These are phyloP conservation scores for Cytospora mali DNA, from an alignment of 2,329 filamentous ascomycete genomes.

Conservation along the genomic window DNA sequence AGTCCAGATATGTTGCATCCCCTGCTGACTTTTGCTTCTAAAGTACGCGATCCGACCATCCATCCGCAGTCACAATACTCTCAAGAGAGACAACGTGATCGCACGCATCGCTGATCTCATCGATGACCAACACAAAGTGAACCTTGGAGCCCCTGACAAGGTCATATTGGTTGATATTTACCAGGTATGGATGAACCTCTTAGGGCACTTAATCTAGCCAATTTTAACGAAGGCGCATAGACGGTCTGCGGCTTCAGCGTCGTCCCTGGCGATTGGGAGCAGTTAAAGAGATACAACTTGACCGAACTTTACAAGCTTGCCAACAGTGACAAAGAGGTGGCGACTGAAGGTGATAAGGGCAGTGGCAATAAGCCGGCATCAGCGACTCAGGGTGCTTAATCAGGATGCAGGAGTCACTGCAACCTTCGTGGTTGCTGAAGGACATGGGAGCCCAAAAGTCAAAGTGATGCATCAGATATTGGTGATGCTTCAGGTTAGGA, in stretches of 20 bases:
- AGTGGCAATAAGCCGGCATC: background rate
- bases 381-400: background rate
- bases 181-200: constrained; percentile 55
- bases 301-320: constrained; percentile 66
- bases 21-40: constrained; percentile 3
- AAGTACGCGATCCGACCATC: constrained; percentile 86
- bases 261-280: constrained; percentile 73
- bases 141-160: constrained; percentile 76
- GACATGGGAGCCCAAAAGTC: background rate
- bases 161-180: constrained; percentile 80
- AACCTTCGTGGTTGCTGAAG: background rate
- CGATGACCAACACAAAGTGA: constrained; percentile 70
- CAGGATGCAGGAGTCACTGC: background rate
- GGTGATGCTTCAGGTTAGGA: background rate
- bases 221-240: constrained; percentile 43
- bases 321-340: constrained; percentile 21
- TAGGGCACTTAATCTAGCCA: background rate
- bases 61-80: constrained; percentile 70
- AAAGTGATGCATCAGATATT: background rate
- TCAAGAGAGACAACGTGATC: constrained; percentile 72
- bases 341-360: constrained; percentile 14
- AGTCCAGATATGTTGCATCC: background rate
- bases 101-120: constrained; percentile 69
- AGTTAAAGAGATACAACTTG: constrained; percentile 76
- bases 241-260: constrained; percentile 79